Base-by-base conservation (phyloP, 352 stramenopile genomes). In the Phytophthora litchii region DNA sequence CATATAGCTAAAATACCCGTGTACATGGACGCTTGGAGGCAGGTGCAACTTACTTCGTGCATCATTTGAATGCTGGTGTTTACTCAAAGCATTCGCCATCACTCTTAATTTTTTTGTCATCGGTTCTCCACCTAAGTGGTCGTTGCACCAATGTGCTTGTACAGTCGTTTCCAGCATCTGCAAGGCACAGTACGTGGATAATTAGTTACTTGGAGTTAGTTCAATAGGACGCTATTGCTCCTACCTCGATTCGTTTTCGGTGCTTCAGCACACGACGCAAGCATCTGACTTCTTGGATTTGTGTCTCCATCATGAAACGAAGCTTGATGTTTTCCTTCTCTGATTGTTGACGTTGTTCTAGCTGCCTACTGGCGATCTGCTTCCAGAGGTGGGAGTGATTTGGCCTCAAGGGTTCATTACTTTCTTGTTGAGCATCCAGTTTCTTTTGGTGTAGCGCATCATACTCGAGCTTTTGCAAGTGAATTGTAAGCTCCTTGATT, bases 401-500 rank as follows among this genome's bases (percentile, higher is more conserved):
- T 27, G 23, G 23, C 2, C 29, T 1, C 6, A 4, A 34, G 29
- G 1, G 7, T 11, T 34, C 29, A 12, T 34, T 34, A 9, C 6
- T 34, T 9, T 34, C 29, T 34, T 7, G 29, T 34, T 34, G 6
- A 31, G 25, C 8, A 31, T 3, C 25, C 4, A 8, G 3, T 31
- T 31, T 31, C 29, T 34, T 34, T 12, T 34, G 6, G 29, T 11
- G 7, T 12, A 12, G 10, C 7, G 29, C 29, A 3, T 3, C 29
- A 34, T 34, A 34, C 10, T 34, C 29, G 29, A 34, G 3, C 19
- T 2, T 65, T 64, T 19, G 51, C 12, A 60, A 13, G 31, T 52
- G 52, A 17, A n/a, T 7, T 9, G 31, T 51, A 3, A 60, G 31
- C 20, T 13, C 23, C 1, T 29, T 4, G 8, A 52, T 23, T 21